Conservation (phyloP, 2,329 filamentous ascomycete genomes). For the Sphaerostilbella broomeana region DNA sequence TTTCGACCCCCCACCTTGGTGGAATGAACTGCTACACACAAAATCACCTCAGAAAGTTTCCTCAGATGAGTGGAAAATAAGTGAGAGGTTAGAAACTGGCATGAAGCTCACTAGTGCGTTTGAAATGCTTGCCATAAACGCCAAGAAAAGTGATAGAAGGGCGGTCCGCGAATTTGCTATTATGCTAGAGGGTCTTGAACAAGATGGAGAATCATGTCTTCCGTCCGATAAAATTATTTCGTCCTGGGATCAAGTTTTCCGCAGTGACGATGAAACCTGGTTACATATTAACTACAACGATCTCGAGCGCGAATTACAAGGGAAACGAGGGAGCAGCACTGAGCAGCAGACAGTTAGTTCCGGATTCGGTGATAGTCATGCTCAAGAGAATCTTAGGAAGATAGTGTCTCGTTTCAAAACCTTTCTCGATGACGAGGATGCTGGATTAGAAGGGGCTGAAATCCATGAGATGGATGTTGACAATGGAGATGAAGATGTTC, state of each 20-base stretch:
- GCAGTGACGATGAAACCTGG: conserved; percentile 84
- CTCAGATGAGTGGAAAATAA: conserved; percentile 14
- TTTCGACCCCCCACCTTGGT: conserved; percentile 58
- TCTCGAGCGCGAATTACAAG: conserved; percentile 72
- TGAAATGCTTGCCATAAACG: conserved; percentile 72
- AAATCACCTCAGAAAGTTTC: conserved; percentile 14
- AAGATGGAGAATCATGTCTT: conserved; percentile 59
- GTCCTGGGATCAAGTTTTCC: conserved; percentile 53
- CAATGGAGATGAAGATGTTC: conserved; percentile 45
- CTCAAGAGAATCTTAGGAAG: conserved; percentile 73
- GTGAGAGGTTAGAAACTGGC: conserved; percentile 55
- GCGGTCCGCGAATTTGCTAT: conserved; percentile 69
- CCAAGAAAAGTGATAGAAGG: conserved; percentile 61
- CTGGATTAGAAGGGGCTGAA: conserved; percentile 72
- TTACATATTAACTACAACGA: conserved; percentile 86
- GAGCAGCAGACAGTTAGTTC: conserved; percentile 26
- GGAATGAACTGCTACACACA: conserved; percentile 31
- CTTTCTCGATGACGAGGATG: conserved; percentile 80
- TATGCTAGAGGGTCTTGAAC: conserved; percentile 66
- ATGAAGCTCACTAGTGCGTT: conserved; percentile 90
- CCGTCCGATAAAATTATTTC: conserved; percentile 69
- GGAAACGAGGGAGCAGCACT: conserved; percentile 33
- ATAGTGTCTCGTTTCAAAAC: conserved; percentile 92
- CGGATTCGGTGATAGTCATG: conserved; percentile 59
- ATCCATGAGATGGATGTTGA: conserved; percentile 65